Evolutionary conservation across 306 rosid genomes (phyloP), one percentile per base, ranked within the genome.

Genomic region (Alnus rubra): DNA sequence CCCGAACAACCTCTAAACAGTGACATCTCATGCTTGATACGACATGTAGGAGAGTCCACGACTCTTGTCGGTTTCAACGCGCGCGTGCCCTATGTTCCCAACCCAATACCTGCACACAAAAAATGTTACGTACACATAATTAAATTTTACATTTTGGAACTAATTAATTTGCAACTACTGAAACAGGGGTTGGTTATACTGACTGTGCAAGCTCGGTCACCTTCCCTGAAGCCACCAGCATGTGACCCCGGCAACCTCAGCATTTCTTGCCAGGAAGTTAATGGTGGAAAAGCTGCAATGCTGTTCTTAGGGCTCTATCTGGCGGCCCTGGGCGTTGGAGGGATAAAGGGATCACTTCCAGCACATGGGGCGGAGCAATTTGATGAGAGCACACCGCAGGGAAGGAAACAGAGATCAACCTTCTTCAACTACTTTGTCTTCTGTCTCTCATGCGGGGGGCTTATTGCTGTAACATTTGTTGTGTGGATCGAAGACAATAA

Each of bases 401-500:
- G 98, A 54, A 88, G 99, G 83, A 95, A 91, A 81, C 93, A 86
- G 39, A 88, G 94, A 78, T 95, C 99, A 79, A 95, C 97, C 53
- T 95, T 93, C 89, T 93, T 95, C 89, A 95, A 95, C 83, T 95
- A 90, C 96, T 95, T 84, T 54, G 90, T 95, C 6, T 95, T 95
- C 73, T 93, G 98, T 73, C 88, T 95, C 1, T 83, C 99, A 1
- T 89, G 87, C 39, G 99, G 98, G 71, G 92, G 86, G 55, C 90
- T 95, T 15, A 82, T 95, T 77, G 99, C 97, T 1, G 97, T 95
- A 44, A 95, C 99, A 23, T 84, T 95, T 50, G 99, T 95, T 42
- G 99, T 93, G 76, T 95, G 99, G 99, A 69, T 93, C 65, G 99
- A 91, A 80, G 99, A 95, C 82, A 93, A 95, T 76, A 95, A 88